Conservation (phyloP, 2,329 filamentous ascomycete genomes). For the Ascochyta rabiei region DNA sequence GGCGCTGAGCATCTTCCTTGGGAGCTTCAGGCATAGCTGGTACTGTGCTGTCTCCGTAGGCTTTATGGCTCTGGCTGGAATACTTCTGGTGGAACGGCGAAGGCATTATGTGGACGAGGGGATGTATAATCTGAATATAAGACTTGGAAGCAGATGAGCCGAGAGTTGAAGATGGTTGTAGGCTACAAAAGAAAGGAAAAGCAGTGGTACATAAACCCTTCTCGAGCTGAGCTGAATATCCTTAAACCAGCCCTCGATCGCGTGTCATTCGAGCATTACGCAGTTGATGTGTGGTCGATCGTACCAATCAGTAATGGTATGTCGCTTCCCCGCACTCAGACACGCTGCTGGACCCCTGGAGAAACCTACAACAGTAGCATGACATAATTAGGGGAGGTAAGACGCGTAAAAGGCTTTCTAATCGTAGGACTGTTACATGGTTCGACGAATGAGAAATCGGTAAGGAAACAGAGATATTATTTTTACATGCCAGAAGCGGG, state of each 20-base stretch:
- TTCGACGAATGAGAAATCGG: slow-evolving; percentile 17
- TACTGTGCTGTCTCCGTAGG: slow-evolving; percentile 36
- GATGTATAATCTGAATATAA: too few relatives aligned
- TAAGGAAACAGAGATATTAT: background rate
- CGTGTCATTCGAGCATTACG: slow-evolving; percentile 41
- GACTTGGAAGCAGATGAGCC: too few relatives aligned
- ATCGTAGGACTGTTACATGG: background rate
- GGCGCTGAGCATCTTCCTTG: slow-evolving; percentile 41
- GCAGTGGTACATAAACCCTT: slow-evolving; percentile 23
- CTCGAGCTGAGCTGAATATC: slow-evolving; percentile 22
- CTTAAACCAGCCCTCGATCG: slow-evolving; percentile 21
- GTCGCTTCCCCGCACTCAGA: slow-evolving; percentile 41
- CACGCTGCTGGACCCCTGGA: slow-evolving; percentile 33
- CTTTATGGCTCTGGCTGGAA: slow-evolving; percentile 41
- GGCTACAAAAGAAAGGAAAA: background rate
- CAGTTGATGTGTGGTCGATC: slow-evolving; percentile 42
- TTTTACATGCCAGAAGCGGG: background rate
- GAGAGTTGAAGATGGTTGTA: background rate
- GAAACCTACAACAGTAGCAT: slow-evolving; percentile 30
- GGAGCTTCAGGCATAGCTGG: slow-evolving; percentile 43
- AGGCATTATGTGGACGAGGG: slow-evolving; percentile 32
- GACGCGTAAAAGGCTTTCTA: slow-evolving; percentile 1
- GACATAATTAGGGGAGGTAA: slow-evolving; percentile 13
- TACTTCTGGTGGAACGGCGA: slow-evolving; percentile 49
- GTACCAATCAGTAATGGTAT: slow-evolving; percentile 41